Base-by-base conservation (phyloP, 768 basidiomycete species). In the Pholiota molesta region DNA sequence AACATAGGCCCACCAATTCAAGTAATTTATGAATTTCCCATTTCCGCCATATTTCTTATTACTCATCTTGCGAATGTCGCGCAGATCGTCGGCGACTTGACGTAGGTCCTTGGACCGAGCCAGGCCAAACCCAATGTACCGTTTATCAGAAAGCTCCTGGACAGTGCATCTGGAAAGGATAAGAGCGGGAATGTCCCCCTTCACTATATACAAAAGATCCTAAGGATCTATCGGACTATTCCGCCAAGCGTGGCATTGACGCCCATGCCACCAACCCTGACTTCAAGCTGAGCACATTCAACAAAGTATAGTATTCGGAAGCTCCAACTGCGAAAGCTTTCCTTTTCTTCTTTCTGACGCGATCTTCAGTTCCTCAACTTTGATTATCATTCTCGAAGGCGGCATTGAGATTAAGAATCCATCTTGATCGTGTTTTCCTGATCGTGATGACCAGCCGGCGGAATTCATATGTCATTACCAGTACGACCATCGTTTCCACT, bases 301-400 rank as follows among this genome's bases (percentile, higher is more conserved):
- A 92, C 65, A 85, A 82, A n/a, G n/a, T n/a, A n/a, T n/a, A 70
- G 72, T 84, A 33, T 90, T 92, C 70, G 86, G 86, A 5, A 85
- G 83, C 65, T 75, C 85, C 33, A 91, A 92, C 89, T 92, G 29
- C 3, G n/a, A n/a, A n/a, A n/a, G n/a, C n/a, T n/a, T n/a, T n/a
- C n/a, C n/a, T n/a, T 14, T 16, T 23, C 44, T 17, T 14, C 52
- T 45, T 40, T 26, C 2, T 49, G 23, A 21, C 8, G 35, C 4
- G 10, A 35, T 35, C 13, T 23, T 35, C 60, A 91, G 89, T 72
- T 79, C 86, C 0, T 83, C 88, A 0, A 88, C 88, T 0, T 64
- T 93, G 53, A 72, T 88, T 17, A 82, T 82, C 1, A 84, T 88
- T 57, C 88, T 91, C 64, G 92, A 89, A 6, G 89, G 90, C 2